phyloP scores from a whole-genome alignment of 2,329 filamentous ascomycete species.

The Pseudocercospora fuligena region DNA sequence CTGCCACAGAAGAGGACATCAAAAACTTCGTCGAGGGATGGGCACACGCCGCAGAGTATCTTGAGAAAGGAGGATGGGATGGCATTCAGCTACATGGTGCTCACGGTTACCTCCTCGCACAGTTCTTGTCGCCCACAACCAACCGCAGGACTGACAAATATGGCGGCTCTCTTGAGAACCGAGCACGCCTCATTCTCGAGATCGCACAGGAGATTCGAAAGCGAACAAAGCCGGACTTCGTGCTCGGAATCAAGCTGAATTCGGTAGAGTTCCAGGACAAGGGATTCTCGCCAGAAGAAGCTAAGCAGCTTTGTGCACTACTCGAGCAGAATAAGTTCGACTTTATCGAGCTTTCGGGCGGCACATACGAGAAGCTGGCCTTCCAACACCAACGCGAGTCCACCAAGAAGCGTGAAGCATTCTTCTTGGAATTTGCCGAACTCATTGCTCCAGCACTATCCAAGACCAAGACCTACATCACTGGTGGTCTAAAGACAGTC shows the following conservation, averaged over 20 bases:
- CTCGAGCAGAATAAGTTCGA: conserved; percentile 58
- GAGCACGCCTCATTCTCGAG: conserved; percentile 48
- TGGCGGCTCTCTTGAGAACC: conserved; percentile 50
- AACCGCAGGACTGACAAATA: conserved; percentile 52
- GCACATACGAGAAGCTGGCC: conserved; percentile 62
- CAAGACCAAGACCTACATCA: conserved; percentile 64
- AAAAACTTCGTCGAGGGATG: conserved; percentile 63
- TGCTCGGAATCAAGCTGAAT: conserved; percentile 64
- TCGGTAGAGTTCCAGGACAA: conserved; percentile 60
- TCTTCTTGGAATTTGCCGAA: conserved; percentile 66
- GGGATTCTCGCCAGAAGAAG: conserved; percentile 59
- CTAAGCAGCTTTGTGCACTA: conserved; percentile 41
- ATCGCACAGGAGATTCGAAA: conserved; percentile 46
- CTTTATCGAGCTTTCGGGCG: conserved; percentile 65
- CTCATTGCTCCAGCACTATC: conserved; percentile 53
- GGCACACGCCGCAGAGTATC: conserved; percentile 64
- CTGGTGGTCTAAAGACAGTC: conserved; percentile 62
- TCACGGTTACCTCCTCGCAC: conserved; percentile 51
- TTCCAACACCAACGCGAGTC: conserved; percentile 60
- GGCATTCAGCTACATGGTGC: conserved; percentile 55
- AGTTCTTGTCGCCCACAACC: conserved; percentile 50
- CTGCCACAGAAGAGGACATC: conserved; percentile 62
- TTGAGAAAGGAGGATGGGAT: conserved; percentile 65
- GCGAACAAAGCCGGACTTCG: conserved; percentile 47
- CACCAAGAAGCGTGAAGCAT: conserved; percentile 55